phyloP scores from a whole-genome alignment of 495 filamentous ascomycete species.

The Neurospora sp. region DNA sequence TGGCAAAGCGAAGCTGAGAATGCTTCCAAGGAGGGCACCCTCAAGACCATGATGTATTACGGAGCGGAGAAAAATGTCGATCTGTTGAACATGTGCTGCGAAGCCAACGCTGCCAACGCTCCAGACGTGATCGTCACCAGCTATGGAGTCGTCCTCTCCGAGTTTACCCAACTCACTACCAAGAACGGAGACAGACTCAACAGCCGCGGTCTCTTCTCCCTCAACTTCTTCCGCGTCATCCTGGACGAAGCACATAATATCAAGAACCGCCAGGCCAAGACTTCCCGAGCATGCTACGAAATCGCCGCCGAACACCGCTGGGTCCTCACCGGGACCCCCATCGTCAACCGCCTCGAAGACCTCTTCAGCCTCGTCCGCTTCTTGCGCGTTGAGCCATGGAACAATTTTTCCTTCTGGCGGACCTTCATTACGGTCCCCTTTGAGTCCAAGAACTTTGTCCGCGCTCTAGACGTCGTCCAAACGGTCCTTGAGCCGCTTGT shows the following conservation, averaged over 20 bases:
- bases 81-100: conserved; percentile 65
- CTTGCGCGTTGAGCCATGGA: conserved; percentile 90
- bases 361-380: conserved; percentile 93
- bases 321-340: conserved; percentile 91
- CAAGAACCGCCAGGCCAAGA: conserved; percentile 84
- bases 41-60: conserved; percentile 86
- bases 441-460: conserved; percentile 85
- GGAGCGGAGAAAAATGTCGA: conserved; percentile 72
- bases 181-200: conserved; percentile 44
- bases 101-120: conserved; percentile 59
- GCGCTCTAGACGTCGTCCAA: conserved; percentile 92
- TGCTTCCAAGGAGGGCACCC: conserved; percentile 67
- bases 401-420: conserved; percentile 97
- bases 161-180: conserved; percentile 62
- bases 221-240: conserved; percentile 90
- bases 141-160: conserved; percentile 85
- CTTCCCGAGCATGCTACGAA: conserved; percentile 87
- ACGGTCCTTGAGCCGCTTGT: conserved; percentile 93
- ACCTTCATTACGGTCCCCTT: conserved; percentile 98
- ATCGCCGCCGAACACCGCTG: conserved; percentile 77
- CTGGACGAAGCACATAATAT: conserved; percentile 92
- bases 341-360: conserved; percentile 93
- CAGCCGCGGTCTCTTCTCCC: conserved; percentile 71
- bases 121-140: conserved; percentile 93
- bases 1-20: conserved; percentile 94